Evolutionary conservation across 352 stramenopile genomes (phyloP).

Genomic region (Elongisporangium prolatum): DNA sequence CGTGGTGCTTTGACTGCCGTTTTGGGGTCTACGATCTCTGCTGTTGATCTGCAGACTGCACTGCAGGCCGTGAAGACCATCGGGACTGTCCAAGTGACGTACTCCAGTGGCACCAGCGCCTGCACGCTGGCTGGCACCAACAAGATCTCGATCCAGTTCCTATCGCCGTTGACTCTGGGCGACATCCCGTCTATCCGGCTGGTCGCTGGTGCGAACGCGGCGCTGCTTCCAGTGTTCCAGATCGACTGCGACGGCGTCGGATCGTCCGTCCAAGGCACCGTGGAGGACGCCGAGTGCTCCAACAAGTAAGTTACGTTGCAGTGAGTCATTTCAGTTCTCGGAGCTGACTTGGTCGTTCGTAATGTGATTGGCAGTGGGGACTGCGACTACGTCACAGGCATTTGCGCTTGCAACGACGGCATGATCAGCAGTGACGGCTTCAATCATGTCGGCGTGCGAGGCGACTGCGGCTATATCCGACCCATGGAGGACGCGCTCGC

Average conservation of each 20-base stretch:
- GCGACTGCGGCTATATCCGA: slow-evolving; percentile 62
- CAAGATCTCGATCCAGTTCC: slow-evolving; percentile 57
- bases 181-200: slow-evolving; percentile 49
- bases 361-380: slow-evolving; percentile 27
- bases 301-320: slow-evolving; percentile 68
- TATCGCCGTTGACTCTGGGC: slow-evolving; percentile 29
- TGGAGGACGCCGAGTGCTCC: slow-evolving; percentile 67
- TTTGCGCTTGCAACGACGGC: slow-evolving; percentile 62
- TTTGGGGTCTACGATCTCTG: slow-evolving; percentile 35
- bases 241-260: slow-evolving; percentile 53
- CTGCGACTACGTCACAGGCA: slow-evolving; percentile 48
- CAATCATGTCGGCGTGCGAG: slow-evolving; percentile 35
- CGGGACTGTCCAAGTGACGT: slow-evolving; percentile 39
- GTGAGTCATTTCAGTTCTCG: no score
- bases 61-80: slow-evolving; percentile 38
- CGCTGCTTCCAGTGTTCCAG: slow-evolving; percentile 37
- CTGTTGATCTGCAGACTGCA: slow-evolving; percentile 28
- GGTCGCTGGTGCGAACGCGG: slow-evolving; percentile 17
- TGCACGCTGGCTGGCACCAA: slow-evolving; percentile 52
- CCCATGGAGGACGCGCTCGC: slow-evolving; percentile 36
- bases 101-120: slow-evolving; percentile 32
- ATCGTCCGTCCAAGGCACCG: slow-evolving; percentile 48
- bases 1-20: slow-evolving; percentile 33
- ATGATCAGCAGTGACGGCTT: slow-evolving; percentile 62
- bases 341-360: neutral